A percentile compares a stretch with the other conserved stretches of the same genome.
These are phyloP conservation scores for Ogataea saltuana DNA, from an alignment of 805 yeast species.

Conservation along the genomic window DNA sequence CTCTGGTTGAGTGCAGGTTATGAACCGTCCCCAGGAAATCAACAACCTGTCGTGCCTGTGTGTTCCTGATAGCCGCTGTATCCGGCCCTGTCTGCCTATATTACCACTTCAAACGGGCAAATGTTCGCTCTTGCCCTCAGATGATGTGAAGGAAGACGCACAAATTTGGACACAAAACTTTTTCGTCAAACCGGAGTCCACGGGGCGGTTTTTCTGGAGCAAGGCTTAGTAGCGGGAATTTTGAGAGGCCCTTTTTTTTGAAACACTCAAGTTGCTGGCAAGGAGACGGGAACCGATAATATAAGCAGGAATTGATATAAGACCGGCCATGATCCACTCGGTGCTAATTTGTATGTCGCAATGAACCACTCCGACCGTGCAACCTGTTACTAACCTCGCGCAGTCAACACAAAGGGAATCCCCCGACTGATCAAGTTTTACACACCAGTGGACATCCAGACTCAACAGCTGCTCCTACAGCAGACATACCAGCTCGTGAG, in stretches of 20 bases:
- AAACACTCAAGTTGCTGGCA: too few relatives aligned
- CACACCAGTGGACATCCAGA: constrained; percentile 82
- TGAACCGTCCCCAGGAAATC: too few relatives aligned
- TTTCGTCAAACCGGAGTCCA: constrained; percentile 12
- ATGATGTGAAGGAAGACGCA: constrained; percentile 6
- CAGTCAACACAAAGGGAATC: constrained; percentile 85
- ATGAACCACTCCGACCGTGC: too few relatives aligned
- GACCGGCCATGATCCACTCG: constrained; percentile 29
- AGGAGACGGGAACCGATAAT: too few relatives aligned
- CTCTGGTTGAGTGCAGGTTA: too few relatives aligned
- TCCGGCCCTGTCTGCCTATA: not conserved
- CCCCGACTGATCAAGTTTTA: constrained; percentile 91
- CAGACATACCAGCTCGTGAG: constrained; percentile 82
- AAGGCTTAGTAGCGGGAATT: constrained; percentile 9
- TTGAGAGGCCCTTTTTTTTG: not conserved
- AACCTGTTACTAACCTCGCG: constrained; percentile 2
- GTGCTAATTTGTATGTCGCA: constrained; percentile 27
- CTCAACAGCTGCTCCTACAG: constrained; percentile 75
- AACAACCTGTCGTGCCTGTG: not conserved
- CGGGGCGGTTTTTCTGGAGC: constrained; percentile 8
- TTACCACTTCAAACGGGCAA: too few relatives aligned
- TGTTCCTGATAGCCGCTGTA: not conserved
- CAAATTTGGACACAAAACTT: constrained; percentile 4
- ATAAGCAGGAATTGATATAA: too few relatives aligned
- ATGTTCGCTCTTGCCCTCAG: too few relatives aligned